phyloP scores from a whole-genome alignment of 805 yeast species.

The Candida xiaguanensis region DNA sequence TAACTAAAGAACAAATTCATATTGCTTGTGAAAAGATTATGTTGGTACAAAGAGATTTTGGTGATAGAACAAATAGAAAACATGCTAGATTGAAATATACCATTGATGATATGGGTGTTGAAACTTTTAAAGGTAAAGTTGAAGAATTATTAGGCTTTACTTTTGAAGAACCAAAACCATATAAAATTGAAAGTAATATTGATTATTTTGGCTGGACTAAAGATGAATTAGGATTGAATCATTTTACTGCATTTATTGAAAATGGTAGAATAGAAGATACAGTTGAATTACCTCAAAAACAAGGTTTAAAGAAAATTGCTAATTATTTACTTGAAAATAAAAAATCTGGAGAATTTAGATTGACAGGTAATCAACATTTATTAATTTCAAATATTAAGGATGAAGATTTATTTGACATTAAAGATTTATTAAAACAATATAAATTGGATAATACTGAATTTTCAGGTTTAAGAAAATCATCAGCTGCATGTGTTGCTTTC shows the following conservation, averaged over 20 bases:
- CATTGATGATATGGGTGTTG: constrained; percentile 90
- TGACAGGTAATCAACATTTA: constrained; percentile 95
- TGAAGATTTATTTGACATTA: constrained; percentile 59
- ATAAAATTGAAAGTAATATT: constrained; percentile 78
- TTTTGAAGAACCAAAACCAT: constrained; percentile 68
- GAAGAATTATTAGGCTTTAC: constrained; percentile 79
- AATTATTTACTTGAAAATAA: constrained; percentile 53
- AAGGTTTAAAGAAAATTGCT: constrained; percentile 81
- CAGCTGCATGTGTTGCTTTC: constrained; percentile 96
- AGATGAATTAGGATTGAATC: constrained; percentile 80
- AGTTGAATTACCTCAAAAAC: constrained; percentile 82
- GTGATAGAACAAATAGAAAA: constrained; percentile 94
- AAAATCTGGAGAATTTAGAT: constrained; percentile 77
- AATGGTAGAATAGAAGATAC: constrained; percentile 96
- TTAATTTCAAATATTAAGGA: constrained; percentile 71
- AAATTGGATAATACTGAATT: constrained; percentile 80
- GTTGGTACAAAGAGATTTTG: constrained; percentile 91
- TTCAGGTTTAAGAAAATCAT: constrained; percentile 81
- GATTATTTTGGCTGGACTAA: constrained; percentile 93
- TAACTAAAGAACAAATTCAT: constrained; percentile 61
- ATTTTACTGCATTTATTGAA: constrained; percentile 91
- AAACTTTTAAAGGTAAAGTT: constrained; percentile 70
- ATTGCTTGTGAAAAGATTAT: constrained; percentile 85
- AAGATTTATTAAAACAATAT: constrained; percentile 62
- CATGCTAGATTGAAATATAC: constrained; percentile 98